Evolutionary conservation across 371 early-diverging fungal species (phyloP).

Genomic region (Haplosporangium sp.): DNA sequence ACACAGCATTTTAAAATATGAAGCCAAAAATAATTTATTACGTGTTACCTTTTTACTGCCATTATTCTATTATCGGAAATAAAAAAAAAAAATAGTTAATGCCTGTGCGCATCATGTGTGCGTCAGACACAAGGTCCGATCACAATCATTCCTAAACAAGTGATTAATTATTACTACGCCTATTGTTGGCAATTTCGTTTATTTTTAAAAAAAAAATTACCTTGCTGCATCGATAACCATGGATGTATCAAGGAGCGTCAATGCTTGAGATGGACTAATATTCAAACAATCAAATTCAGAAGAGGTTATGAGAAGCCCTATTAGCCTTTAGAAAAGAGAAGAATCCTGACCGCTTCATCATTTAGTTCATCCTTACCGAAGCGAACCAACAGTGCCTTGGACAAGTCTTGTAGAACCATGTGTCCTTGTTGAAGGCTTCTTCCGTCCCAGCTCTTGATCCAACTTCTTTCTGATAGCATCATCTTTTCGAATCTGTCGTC

Average conservation of each 20-base stretch:
- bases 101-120: slow-evolving; percentile 5
- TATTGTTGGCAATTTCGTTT: background rate
- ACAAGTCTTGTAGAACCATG: slow-evolving; percentile 42
- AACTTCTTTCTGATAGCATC: slow-evolving; percentile 80
- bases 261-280: slow-evolving; percentile 41
- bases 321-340: background rate
- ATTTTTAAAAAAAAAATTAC: slow-evolving; percentile 12
- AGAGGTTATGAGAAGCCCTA: background rate
- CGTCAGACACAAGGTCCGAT: background rate
- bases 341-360: background rate
- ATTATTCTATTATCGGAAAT: slow-evolving; percentile 29
- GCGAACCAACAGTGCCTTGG: slow-evolving; percentile 79
- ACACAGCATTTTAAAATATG: background rate
- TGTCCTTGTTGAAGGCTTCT: slow-evolving; percentile 49
- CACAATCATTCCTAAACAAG: background rate
- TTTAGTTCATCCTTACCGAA: slow-evolving; percentile 59
- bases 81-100: background rate
- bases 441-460: slow-evolving; percentile 76
- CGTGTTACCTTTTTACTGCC: slow-evolving; percentile 54
- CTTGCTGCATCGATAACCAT: slow-evolving; percentile 55
- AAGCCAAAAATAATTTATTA: background rate
- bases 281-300: background rate
- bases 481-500: slow-evolving; percentile 51
- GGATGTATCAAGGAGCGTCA: slow-evolving; percentile 44
- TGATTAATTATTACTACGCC: background rate